These are phyloP conservation scores for Fallopia convolvulus DNA, from an alignment of 148 eudicot species.

Conservation along the genomic window DNA sequence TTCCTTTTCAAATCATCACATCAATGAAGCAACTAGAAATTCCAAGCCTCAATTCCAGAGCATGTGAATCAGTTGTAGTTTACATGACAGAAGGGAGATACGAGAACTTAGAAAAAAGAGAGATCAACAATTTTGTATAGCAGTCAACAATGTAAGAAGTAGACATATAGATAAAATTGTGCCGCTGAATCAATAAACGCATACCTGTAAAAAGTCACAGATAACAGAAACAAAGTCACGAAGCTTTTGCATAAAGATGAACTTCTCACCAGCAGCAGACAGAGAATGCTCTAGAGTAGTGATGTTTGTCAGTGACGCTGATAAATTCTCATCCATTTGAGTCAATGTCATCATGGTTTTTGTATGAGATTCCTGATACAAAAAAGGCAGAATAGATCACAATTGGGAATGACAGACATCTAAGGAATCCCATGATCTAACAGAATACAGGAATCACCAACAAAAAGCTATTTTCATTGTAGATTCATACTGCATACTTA, in stretches of 20 bases:
- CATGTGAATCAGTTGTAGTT: background rate
- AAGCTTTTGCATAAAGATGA: conserved; percentile 94
- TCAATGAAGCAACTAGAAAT: background rate
- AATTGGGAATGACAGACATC: background rate
- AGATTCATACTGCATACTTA: background rate
- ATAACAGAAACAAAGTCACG: conserved; percentile 90
- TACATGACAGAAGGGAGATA: background rate
- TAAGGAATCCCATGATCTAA: background rate
- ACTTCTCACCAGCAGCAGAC: conserved; percentile 87
- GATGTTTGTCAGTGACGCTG: conserved; percentile 56
- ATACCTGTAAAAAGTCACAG: conserved; percentile 97
- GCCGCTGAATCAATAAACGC: conserved; percentile 25
- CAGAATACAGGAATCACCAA: background rate
- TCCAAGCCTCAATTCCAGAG: background rate
- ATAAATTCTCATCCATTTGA: conserved; percentile 64
- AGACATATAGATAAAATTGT: conserved; percentile 8
- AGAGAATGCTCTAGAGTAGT: conserved; percentile 56
- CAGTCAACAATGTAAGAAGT: background rate
- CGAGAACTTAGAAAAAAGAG: background rate
- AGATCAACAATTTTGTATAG: background rate
- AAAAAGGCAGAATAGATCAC: conserved; percentile 1
- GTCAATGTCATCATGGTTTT: conserved; percentile 51
- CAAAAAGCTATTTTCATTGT: background rate
- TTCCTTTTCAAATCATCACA: background rate
- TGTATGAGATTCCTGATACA: conserved; percentile 67